Conservation (phyloP, 1,139 yeast genomes). For the Scheffersomyces titani region DNA sequence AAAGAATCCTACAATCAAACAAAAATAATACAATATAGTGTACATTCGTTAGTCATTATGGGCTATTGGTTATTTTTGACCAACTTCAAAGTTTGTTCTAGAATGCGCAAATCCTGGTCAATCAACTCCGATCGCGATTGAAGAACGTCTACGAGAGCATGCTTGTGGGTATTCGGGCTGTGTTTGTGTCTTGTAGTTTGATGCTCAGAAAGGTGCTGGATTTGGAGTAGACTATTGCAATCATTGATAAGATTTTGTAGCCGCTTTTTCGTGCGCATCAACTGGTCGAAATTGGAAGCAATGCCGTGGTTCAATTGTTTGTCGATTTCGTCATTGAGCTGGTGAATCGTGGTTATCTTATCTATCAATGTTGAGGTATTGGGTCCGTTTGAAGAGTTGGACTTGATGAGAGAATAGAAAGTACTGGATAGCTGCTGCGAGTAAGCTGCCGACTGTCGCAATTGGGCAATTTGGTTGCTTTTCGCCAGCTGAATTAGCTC, state of each 20-base stretch:
- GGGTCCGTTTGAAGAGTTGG: conserved; percentile 27
- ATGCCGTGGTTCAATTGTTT: conserved; percentile 33
- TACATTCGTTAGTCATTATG: not conserved
- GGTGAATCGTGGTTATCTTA: conserved; percentile 47
- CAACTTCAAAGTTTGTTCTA: conserved; percentile 19
- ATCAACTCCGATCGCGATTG: conserved; percentile 22
- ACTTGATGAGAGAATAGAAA: conserved; percentile 23
- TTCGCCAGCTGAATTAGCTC: conserved; percentile 39
- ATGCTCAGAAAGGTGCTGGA: not conserved
- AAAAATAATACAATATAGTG: not conserved
- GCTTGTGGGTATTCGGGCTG: not conserved
- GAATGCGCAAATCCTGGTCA: conserved; percentile 25
- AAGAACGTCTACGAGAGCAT: conserved; percentile 14
- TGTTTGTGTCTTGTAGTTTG: not conserved
- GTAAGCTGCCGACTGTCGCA: conserved; percentile 28
- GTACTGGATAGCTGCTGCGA: conserved; percentile 30
- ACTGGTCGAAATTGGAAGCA: conserved; percentile 14
- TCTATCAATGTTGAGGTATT: conserved; percentile 32
- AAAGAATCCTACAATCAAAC: no score
- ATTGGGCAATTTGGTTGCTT: conserved; percentile 28
- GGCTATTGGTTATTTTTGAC: conserved; percentile 2
- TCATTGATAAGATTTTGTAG: conserved; percentile 20
- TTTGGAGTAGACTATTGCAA: conserved; percentile 7
- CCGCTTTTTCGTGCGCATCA: conserved; percentile 22
- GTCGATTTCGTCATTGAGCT: conserved; percentile 39